These are phyloP conservation scores for Brasilioporus rufonigricans DNA, from an alignment of 768 basidiomycete species.

Conservation along the genomic window DNA sequence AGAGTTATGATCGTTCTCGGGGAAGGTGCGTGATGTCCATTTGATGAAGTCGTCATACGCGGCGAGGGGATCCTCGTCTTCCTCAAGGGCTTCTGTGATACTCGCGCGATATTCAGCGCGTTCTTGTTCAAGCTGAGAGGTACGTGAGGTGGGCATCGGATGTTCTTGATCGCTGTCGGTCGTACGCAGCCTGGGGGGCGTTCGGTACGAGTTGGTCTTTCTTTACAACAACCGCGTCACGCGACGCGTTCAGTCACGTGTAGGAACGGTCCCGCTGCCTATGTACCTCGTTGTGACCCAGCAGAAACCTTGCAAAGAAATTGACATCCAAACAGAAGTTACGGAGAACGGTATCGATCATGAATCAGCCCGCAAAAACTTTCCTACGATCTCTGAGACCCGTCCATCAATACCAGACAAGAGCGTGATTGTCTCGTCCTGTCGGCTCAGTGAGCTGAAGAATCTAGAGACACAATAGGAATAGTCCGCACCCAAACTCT, in stretches of 20 bases:
- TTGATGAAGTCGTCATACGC: constrained; percentile 84
- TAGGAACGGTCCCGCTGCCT: not conserved
- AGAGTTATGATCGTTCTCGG: constrained; percentile 64
- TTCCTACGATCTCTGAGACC: constrained; percentile 19
- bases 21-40: constrained; percentile 84
- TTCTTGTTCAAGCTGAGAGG: constrained; percentile 31
- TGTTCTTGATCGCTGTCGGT: constrained; percentile 6
- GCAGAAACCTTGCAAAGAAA: too few species aligned
- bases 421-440: constrained; percentile 24
- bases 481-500: constrained; percentile 33
- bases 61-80: constrained; percentile 85
- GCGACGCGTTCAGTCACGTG: constrained; percentile 35
- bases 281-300: too few species aligned
- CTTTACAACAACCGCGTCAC: constrained; percentile 14
- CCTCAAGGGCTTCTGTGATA: constrained; percentile 54
- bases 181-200: not conserved
- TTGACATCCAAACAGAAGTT: too few species aligned
- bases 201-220: constrained; percentile 8
- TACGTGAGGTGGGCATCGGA: constrained; percentile 25
- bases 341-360: not conserved
- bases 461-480: not conserved
- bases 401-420: constrained; percentile 21
- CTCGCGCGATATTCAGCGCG: constrained; percentile 31
- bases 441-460: not conserved
- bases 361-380: not conserved